phyloP scores from a whole-genome alignment of 495 filamentous ascomycete species.

The Penicillium tannophilum region DNA sequence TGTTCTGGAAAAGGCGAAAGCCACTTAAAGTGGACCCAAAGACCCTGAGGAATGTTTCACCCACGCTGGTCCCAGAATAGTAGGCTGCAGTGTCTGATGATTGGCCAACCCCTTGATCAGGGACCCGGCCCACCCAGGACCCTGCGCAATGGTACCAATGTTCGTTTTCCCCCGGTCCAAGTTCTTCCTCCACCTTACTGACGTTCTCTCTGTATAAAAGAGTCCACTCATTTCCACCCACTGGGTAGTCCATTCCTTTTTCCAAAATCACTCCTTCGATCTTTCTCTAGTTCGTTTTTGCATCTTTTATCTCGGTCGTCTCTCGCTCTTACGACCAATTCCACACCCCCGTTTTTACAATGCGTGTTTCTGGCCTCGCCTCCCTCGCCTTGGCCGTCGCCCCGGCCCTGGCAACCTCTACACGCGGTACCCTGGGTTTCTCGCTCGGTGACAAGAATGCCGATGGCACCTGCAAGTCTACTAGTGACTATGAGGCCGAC shows the following conservation, averaged over 20 bases:
- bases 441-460: conserved; percentile 51
- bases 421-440: conserved; percentile 51
- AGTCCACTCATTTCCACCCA: conserved; percentile 4
- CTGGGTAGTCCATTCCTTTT: conserved; percentile 3
- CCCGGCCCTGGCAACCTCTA: conserved; percentile 41
- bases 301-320: conserved; percentile 4
- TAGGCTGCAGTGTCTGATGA: neutral
- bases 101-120: conserved; percentile 15
- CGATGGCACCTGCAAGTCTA: conserved; percentile 65
- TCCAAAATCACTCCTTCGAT: neutral
- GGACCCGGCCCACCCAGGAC: conserved; percentile 9
- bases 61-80: conserved; percentile 15
- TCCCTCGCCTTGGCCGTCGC: conserved; percentile 43
- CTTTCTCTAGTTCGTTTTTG: conserved; percentile 6
- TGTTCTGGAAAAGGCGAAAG: conserved; percentile 6
- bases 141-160: conserved; percentile 16
- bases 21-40: neutral
- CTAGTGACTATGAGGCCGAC: conserved; percentile 66
- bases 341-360: conserved; percentile 27
- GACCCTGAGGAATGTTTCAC: conserved; percentile 21
- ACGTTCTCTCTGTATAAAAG: conserved; percentile 5
- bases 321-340: conserved; percentile 12
- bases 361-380: conserved; percentile 47
- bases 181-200: conserved; percentile 3
- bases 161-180: neutral